Percentiles rank a stretch among this genome's conserved stretches.
Evolutionary conservation across 257 asterid species (phyloP).

Genomic region (Petunia axillaris): DNA sequence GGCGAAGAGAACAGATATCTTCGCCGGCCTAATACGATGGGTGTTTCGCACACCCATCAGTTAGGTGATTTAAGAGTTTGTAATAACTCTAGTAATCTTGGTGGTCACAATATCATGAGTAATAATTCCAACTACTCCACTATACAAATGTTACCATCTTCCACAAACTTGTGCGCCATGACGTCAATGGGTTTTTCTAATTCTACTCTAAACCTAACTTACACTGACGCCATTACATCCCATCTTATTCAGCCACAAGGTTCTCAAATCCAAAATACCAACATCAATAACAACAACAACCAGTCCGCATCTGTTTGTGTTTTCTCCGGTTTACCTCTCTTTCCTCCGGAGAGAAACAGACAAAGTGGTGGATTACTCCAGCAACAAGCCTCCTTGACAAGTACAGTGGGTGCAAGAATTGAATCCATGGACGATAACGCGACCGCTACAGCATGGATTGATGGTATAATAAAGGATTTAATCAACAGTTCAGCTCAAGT

Average conservation of each 20-base stretch:
- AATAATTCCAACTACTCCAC: constrained; percentile 78
- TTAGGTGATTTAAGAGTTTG: constrained; percentile 28
- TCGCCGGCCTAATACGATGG: constrained; percentile 48
- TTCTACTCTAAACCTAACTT: constrained; percentile 35
- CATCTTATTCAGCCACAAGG: constrained; percentile 29
- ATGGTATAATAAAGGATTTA: constrained; percentile 84
- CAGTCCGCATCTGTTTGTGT: constrained; percentile 63
- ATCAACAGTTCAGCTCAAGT: constrained; percentile 69
- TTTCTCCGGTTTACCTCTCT: constrained; percentile 90
- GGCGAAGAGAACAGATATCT: constrained; percentile 43
- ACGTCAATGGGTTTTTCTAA: constrained; percentile 46
- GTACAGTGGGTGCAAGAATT: constrained; percentile 7
- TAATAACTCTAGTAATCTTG: background rate
- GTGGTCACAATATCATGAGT: background rate
- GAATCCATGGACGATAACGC: constrained; percentile 55
- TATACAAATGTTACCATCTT: constrained; percentile 41
- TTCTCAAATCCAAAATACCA: constrained; percentile 17
- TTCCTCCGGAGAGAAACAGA: constrained; percentile 67
- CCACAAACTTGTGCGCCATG: constrained; percentile 47
- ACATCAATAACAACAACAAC: background rate
- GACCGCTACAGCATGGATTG: constrained; percentile 76
- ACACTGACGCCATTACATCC: constrained; percentile 38
- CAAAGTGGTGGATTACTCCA: constrained; percentile 32
- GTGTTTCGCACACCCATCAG: background rate
- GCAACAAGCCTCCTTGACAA: background rate